Evolutionary conservation across 2,329 filamentous ascomycete genomes (phyloP), one percentile per base, ranked within the genome.

Genomic region (Xylariaceae sp.): DNA sequence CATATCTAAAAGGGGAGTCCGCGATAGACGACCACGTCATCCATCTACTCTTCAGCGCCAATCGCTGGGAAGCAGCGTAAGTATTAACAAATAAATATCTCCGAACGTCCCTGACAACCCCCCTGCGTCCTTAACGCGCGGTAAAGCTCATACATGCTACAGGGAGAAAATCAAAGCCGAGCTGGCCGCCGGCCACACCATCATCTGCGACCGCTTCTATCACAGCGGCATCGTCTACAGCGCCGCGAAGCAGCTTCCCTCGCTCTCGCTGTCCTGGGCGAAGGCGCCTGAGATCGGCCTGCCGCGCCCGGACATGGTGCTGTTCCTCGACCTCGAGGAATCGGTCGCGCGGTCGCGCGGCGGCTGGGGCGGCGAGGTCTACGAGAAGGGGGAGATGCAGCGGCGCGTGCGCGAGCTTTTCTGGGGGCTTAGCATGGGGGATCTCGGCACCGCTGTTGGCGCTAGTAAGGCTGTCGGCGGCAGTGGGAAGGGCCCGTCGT

Each of bases 151-250:
- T 45, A 15, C 18, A 18, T 4, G 13, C 40, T 39, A 52, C 55
- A 83, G 80, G 2, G 73, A 76, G 61, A 72, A 72, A 47, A 85
- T 86, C 43, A 66, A 75, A 16, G 53, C 71, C 1, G 74, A 81
- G 5, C 71, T 96, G 5, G 72, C 76, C 0, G 70, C 76, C 1
- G 92, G 92, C 8, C 85, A 79, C 18, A 94, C 84, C 0, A 79
- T 99, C 30, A 77, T 99, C 37, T 85, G 92, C 61, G 94, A 99
- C 71, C 85, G 94, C 45, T 99, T 97, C 74, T 95, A 95, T 69
- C 92, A 96, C 75, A 94, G 88, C 18, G 94, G 94, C 50, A 88
- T 92, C 53, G 90, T 96, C 47, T 99, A 97, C 74, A 90, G 86
- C 21, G 89, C 90, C 0, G 92, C 94, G 3, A 97, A 97, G 68